These are phyloP conservation scores for Cochlearia excelsa DNA, from an alignment of 345 rosid species.

Conservation along the genomic window DNA sequence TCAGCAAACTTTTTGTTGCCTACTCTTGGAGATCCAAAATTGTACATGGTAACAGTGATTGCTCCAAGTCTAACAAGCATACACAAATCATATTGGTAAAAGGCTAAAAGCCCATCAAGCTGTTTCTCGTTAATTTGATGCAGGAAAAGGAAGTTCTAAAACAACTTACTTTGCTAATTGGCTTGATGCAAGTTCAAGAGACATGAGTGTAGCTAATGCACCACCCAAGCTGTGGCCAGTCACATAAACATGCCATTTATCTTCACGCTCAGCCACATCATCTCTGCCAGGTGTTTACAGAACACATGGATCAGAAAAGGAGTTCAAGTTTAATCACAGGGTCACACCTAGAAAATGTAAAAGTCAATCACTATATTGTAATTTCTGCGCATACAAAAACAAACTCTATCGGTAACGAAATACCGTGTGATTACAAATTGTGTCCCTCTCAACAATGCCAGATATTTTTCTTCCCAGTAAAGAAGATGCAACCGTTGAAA, in stretches of 20 bases:
- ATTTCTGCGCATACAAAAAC: background rate
- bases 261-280: constrained; percentile 42
- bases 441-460: background rate
- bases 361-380: background rate
- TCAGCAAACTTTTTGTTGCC: constrained; percentile 89
- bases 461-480: background rate
- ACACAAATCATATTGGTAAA: constrained; percentile 15
- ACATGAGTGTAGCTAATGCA: constrained; percentile 86
- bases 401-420: background rate
- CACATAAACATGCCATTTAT: constrained; percentile 81
- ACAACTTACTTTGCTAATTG: constrained; percentile 67
- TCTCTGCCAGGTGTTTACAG: constrained; percentile 45
- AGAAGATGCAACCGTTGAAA: background rate
- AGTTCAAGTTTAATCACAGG: background rate
- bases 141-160: constrained; percentile 14
- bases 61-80: constrained; percentile 55
- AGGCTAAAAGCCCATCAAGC: constrained; percentile 1
- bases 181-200: constrained; percentile 92
- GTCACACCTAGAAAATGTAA: background rate
- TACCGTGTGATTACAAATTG: background rate
- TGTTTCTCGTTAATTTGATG: background rate
- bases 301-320: constrained; percentile 18
- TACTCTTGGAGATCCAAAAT: constrained; percentile 97
- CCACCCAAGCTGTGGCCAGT: constrained; percentile 99
- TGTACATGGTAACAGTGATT: constrained; percentile 80